Percentiles rank a stretch among this genome's conserved stretches.
Conservation (phyloP, 345 rosid genomes). For the Euphorbia pulcherrima region DNA sequence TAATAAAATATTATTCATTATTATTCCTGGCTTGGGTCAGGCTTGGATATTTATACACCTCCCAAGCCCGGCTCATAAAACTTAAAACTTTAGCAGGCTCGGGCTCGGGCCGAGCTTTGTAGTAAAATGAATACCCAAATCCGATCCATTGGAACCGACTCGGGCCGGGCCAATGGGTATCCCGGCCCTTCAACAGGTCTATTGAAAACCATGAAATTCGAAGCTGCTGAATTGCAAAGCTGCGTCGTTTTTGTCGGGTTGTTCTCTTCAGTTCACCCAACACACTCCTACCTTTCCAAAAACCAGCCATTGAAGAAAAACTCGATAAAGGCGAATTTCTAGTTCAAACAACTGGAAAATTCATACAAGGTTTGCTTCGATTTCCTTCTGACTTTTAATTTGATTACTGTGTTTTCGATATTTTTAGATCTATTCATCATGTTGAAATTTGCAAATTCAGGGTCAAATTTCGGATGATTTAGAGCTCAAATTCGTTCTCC, state of each 20-base stretch:
- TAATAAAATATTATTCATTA: no score
- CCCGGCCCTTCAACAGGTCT: no score
- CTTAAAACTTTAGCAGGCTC: no score
- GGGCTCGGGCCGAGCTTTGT: no score
- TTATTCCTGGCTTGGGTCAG: no score
- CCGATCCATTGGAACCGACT: no score
- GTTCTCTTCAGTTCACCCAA: constrained; percentile 35
- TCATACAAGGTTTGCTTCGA: neutral
- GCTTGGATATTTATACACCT: no score
- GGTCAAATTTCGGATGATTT: constrained; percentile 23
- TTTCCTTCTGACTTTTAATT: neutral
- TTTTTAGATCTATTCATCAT: constrained; percentile 7
- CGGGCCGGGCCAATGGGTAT: no score
- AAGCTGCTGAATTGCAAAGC: neutral
- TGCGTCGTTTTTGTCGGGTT: constrained; percentile 30
- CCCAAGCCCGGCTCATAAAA: no score
- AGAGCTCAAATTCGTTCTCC: constrained; percentile 5
- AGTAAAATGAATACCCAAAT: no score
- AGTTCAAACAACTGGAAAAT: neutral
- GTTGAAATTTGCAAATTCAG: constrained; percentile 19
- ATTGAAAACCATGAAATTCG: neutral
- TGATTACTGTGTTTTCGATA: neutral
- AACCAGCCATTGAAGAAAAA: constrained; percentile 18
- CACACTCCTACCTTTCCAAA: constrained; percentile 23
- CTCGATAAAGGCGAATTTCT: neutral